Evolutionary conservation across 78 protist genomes (phyloP), one percentile per base, ranked within the genome.

Genomic region (Dictyostelium discoideum): DNA sequence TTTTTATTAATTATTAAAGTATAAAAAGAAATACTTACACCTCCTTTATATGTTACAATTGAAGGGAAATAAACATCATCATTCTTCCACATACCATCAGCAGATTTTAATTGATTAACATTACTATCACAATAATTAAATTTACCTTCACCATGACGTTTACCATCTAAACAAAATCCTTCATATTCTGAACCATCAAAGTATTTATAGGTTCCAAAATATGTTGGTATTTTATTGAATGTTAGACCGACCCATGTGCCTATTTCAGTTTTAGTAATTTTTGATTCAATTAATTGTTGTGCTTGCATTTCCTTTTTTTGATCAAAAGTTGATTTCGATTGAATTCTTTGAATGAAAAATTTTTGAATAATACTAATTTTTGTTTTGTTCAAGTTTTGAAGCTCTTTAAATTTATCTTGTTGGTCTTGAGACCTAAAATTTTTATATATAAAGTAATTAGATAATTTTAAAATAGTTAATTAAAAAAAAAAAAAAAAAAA

Each of bases 101-200:
- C 57, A 9, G 32, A 39, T 74, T 74, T 22, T 14, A 85, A 16
- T 74, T 50, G 11, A 20, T 46, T 39, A 26, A n/a, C 74, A 44
- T 74, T 57, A 46, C 40, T 63, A 37, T n/a, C 24, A 22, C 11
- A 14, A 54, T 85, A 85, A 10, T 14, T 85, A n/a, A 85, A 44
- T 54, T 18, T 44, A 74, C 88, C 88, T 63, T 63, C 11, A 63
- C 72, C 72, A 63, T 63, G 5, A 63, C 72, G 72, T 63, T 63
- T 63, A 63, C 88, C 88, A 42, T 85, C n/a, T 44, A 54, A 46
- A 54, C 88, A 85, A n/a, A 72, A 26, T 5, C 88, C 88, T 44
- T n/a, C 60, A 46, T 85, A 85, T 10, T 22, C 40, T 4, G 3
- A 5, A 9, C 32, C 81, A 54, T 72, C 57, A 46, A 46, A 10